Base-by-base conservation (phyloP, 371 early-diverging fungal genomes). In the Syncephalastrum monosporum region DNA sequence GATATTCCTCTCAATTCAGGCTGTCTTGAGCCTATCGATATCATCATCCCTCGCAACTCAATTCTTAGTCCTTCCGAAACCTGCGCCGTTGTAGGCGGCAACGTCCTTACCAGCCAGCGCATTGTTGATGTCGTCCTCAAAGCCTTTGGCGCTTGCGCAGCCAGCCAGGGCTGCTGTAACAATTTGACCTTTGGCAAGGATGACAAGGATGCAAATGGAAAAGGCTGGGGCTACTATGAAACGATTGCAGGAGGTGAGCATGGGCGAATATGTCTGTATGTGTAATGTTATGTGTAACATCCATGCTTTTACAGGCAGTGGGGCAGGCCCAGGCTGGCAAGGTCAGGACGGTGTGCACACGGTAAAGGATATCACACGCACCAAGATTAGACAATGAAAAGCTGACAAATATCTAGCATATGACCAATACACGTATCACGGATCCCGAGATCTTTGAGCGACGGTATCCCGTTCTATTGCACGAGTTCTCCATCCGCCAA, bases 381-480 rank as follows among this genome's bases (percentile, higher is more conserved):
- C 15, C 42, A 55, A 10, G 43, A 54, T 16, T 50, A 33, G 38
- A 33, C 38, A 33, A 25, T 6, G 27, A 16, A 10, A 17, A 29
- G 52, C 57, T 53, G 53, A 46, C 41, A 21, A 10, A 50, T 54
- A 49, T 45, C 58, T 87, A 90, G 47, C 96, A 98, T 67, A 98
- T 97, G 96, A 96, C 96, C 29, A 97, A 98, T 67, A 96, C 96
- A 0, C 85, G 95, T 17, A 97, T 96, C 60, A 98, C 98, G 0
- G 98, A 98, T 67, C 93, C 93, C 1, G 98, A 98, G 69, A 95
- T 96, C 29, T 72, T 96, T 19, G 98, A 97, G 66, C 81, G 90
- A 46, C 82, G 96, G n/a, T 96, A 96, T 62, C 96, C 98, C 1
- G 96, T 98, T 13, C 69, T 97, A 14, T 71, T 98, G 27, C 88